Evolutionary conservation across 2,329 filamentous ascomycete species (phyloP), one percentile per base, ranked within the genome.

Genomic region (Colletotrichum sp.): DNA sequence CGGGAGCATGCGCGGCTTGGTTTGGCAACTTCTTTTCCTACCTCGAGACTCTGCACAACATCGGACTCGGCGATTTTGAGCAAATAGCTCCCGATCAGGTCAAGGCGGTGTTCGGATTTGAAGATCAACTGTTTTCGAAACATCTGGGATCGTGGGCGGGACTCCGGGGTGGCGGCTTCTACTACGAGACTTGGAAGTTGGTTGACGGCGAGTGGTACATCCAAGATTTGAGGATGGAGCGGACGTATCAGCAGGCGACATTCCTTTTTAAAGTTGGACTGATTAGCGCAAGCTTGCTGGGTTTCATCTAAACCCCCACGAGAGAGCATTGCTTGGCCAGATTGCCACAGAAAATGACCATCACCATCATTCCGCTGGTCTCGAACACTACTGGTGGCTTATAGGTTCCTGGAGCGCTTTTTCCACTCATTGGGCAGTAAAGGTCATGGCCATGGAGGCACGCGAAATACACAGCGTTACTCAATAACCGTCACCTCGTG

Each of bases 31-130:
- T 79, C 57, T 79, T 82, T 34, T 68, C 75, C 5, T 55, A 21
- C 21, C 69, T 79, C 39, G 77, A 82, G 52, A 80, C 79, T 12
- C 70, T 79, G 59, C 81, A 82, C 74, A 79, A 79, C 55, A 64
- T 83, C 9, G 78, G 78, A 10, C 52, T 66, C 5, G 80, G 80
- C 1, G 80, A 81, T 60, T 79, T 83, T 32, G 79, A 81, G 71
- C 79, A 79, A 55, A 77, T 76, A 16, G 77, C 63, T 15, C 70
- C 44, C 21, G 66, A 69, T 32, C 26, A 69, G 52, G 68, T 79
- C 60, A 71, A 77, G 63, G 71, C 72, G 24, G 66, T 77, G 10
- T 79, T 76, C 44, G 69, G 28, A 39, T 78, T 62, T 26, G 57
- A 60, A 10, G 57, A 60, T 30, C 26, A 60, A 2, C 26, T 60